phyloP scores from a whole-genome alignment of 2,329 filamentous ascomycete species.

The Cordyceps militaris region DNA sequence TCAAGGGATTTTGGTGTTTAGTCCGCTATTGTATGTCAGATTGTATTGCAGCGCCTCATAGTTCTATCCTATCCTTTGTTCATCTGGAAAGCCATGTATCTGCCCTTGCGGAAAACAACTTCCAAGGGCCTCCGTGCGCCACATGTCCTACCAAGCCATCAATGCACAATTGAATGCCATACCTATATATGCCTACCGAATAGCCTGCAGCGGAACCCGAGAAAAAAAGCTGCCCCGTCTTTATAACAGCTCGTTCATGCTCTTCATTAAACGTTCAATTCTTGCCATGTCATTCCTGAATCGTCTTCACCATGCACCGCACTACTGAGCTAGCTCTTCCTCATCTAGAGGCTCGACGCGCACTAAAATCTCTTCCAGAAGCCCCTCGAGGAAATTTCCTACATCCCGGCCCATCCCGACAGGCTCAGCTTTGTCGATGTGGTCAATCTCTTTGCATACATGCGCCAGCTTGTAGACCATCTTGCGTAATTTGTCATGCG shows the following conservation, averaged over 20 bases:
- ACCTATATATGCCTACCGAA: neutral
- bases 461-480: slow-evolving; percentile 77
- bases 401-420: slow-evolving; percentile 93
- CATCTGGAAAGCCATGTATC: neutral
- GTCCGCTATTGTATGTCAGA: neutral
- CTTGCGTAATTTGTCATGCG: slow-evolving; percentile 75
- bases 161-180: neutral
- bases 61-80: neutral
- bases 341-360: slow-evolving; percentile 83
- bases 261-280: neutral
- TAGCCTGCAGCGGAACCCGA: neutral
- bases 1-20: no score
- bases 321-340: slow-evolving; percentile 36
- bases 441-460: slow-evolving; percentile 84
- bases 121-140: neutral
- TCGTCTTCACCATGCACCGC: neutral
- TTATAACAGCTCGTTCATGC: neutral
- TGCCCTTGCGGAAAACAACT: neutral
- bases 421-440: slow-evolving; percentile 75
- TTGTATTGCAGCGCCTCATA: neutral
- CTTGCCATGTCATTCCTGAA: neutral
- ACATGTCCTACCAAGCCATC: neutral
- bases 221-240: neutral
- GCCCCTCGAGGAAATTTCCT: slow-evolving; percentile 79
- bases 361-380: slow-evolving; percentile 89